Evolutionary conservation across 768 basidiomycete species (phyloP), one percentile per base, ranked within the genome.

Genomic region (Lyophyllum shimeji): DNA sequence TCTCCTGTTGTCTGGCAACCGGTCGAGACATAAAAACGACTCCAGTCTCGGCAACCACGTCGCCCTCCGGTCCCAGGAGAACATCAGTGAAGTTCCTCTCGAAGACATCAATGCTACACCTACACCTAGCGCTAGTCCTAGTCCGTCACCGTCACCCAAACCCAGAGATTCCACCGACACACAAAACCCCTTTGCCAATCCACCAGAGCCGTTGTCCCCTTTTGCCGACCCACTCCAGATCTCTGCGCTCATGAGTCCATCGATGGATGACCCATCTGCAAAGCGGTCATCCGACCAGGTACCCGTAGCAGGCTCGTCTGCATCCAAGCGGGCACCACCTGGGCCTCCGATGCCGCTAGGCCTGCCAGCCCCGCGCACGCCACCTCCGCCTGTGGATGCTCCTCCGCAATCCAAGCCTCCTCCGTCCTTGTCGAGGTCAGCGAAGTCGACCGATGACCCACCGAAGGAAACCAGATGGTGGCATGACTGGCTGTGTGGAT

Each of bases 401-500:
- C 72, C 74, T 3, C 77, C 76, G 13, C 71, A 69, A n/a, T 68
- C 75, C 1, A 58, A 73, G 45, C 56, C 65, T 42, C 67, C 71
- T 17, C 67, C 70, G n/a, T 61, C 61, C 12, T 23, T 65, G 15
- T 56, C 65, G 3, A 60, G 55, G 9, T 52, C 61, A 33, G 55
- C 67, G 18, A 55, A 59, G 4, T 61, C 58, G 18, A 62, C 69
- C n/a, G 65, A 68, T 6, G 71, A 72, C 8, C 71, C 69, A 34
- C 65, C 59, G 24, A 71, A 70, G 42, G 72, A 76, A 48, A 74
- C 77, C 3, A 72, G 81, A 57, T 92, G 90, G 90, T 92, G 90
- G 90, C 89, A 90, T 65, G 90, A 92, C 29, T 90, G 89, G 89
- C 67, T 92, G 58, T 92, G 90, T 67, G 90, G 90, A 12, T 90